Conservation (phyloP, 257 asterid species). For the Prunella vulgaris region DNA sequence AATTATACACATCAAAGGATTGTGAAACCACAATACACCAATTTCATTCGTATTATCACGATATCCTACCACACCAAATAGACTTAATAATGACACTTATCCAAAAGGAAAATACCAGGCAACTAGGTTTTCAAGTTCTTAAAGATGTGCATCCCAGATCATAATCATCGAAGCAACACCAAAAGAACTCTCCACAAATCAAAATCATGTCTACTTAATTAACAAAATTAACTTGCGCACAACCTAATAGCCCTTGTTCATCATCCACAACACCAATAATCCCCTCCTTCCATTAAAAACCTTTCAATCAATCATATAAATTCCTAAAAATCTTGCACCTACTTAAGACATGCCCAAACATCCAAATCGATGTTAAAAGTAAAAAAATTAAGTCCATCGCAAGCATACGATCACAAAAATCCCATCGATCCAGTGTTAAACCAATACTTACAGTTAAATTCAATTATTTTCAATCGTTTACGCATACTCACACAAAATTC, state of each 20-base stretch:
- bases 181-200: neutral
- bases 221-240: neutral
- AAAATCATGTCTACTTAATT: neutral
- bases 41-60: neutral
- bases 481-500: neutral
- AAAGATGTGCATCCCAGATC: neutral
- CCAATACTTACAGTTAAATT: too few relatives aligned
- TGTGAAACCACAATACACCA: neutral
- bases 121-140: neutral
- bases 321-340: conserved; percentile 16
- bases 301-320: conserved; percentile 11
- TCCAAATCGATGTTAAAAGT: conserved; percentile 12
- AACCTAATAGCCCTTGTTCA: neutral
- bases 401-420: too few relatives aligned
- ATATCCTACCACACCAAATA: neutral
- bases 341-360: neutral
- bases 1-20: neutral
- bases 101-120: neutral
- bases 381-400: conserved; percentile 2
- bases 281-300: neutral
- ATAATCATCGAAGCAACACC: neutral
- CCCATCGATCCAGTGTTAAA: too few relatives aligned
- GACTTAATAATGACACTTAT: neutral
- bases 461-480: neutral
- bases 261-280: neutral